A percentile compares a stretch with the other conserved stretches of the same genome.
Conservation (phyloP, 805 yeast species). For the Saturnispora kantuleensis region DNA sequence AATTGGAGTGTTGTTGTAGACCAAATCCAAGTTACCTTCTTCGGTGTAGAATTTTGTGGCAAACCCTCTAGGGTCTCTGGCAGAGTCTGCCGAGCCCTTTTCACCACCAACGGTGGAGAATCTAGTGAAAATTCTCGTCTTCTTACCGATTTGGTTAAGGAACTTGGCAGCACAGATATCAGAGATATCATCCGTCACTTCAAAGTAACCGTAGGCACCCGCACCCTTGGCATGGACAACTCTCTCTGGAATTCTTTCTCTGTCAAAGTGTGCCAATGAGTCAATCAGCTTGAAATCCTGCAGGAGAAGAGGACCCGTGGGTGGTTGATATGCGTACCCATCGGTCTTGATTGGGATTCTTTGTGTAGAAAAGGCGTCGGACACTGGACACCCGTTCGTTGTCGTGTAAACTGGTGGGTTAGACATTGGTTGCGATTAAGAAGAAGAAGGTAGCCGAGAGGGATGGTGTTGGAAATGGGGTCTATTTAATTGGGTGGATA, state of each 20-base stretch:
- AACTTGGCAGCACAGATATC: slow-evolving; percentile 64
- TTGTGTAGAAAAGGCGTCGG: slow-evolving; percentile 68
- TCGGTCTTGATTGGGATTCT: slow-evolving; percentile 48
- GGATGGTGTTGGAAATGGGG: neutral
- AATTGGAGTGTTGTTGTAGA: slow-evolving; percentile 78
- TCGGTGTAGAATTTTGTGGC: slow-evolving; percentile 72
- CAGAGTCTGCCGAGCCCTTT: slow-evolving; percentile 70
- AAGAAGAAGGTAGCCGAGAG: neutral
- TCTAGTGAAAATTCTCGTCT: slow-evolving; percentile 62
- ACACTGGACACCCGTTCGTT: slow-evolving; percentile 67
- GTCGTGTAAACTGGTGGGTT: slow-evolving; percentile 56
- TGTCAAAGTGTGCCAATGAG: slow-evolving; percentile 75
- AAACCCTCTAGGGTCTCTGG: slow-evolving; percentile 84
- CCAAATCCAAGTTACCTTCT: slow-evolving; percentile 79
- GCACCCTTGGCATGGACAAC: slow-evolving; percentile 93
- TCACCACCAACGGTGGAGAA: slow-evolving; percentile 89
- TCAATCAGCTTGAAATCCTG: slow-evolving; percentile 79
- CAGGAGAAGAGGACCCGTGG: slow-evolving; percentile 61
- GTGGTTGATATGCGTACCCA: slow-evolving; percentile 24
- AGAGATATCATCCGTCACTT: slow-evolving; percentile 76
- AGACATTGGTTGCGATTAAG: slow-evolving; percentile 17
- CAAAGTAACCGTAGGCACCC: slow-evolving; percentile 83
- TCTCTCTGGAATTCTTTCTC: slow-evolving; percentile 87
- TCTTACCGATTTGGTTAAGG: slow-evolving; percentile 67
- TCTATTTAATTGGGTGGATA: neutral